Evolutionary conservation across 2,329 filamentous ascomycete species (phyloP), one percentile per base, ranked within the genome.

Genomic region (Arachnomyces sp.): DNA sequence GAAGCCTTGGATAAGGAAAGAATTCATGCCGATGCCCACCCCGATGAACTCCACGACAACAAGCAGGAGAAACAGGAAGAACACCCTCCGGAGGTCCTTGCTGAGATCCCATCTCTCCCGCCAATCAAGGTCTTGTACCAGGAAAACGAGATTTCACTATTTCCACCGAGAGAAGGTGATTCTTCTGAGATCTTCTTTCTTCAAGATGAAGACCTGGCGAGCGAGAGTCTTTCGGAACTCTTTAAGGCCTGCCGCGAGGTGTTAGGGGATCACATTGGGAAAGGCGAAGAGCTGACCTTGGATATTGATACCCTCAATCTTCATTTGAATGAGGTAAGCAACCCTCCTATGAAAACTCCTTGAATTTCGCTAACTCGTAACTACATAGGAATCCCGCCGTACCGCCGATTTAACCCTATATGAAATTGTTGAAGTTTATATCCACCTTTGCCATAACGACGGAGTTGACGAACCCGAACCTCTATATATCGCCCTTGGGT

Each of bases 391-490:
- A 52, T 74, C 71, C 32, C 55, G 59, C 30, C 59, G 71, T 52
- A 57, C 68, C 35, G 61, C 65, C 48, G 61, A 68, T 50, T 59
- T 73, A 45, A 71, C 72, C 35, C 62, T 82, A 38, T 63, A 70
- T 34, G 68, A 79, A 42, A 64, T 84, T 33, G 59, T 82, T 43
- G 68, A 76, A 38, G 56, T 81, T 34, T 81, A 80, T 51, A 58
- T 79, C 43, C 65, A 68, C 12, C 61, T 84, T 34, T 70, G 74
- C 47, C 66, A 66, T 25, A 79, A 82, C 51, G 79, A 82, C 53
- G 74, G 70, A 16, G 57, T 66, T 31, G 61, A 69, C 38, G 57
- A 67, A 15, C 68, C 71, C 2, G 68, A 73, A 25, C 72, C 76
- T 12, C 65, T 82, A n/a, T 76, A 77, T 49, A 62, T 82, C 40